phyloP scores from a whole-genome alignment of 129 eudicot genomes.

The Pseudognaphalium luteoalbum region DNA sequence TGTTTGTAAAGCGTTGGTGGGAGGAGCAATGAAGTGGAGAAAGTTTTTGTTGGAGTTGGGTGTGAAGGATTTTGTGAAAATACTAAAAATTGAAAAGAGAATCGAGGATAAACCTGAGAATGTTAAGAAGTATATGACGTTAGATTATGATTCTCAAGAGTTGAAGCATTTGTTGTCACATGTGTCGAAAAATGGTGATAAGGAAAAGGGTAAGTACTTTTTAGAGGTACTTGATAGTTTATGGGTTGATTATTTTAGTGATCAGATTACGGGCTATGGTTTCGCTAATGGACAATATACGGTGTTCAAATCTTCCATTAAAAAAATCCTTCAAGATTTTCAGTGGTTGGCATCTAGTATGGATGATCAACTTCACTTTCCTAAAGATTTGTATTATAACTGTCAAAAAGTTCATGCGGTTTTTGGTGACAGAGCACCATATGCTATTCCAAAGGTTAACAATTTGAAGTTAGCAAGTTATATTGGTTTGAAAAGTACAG shows the following conservation, averaged over 20 bases:
- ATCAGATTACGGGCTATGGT: slow-evolving; percentile 40
- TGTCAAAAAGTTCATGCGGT: slow-evolving; percentile 39
- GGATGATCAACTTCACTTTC: slow-evolving; percentile 52
- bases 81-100: slow-evolving; percentile 26
- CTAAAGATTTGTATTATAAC: slow-evolving; percentile 56
- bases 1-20: slow-evolving; percentile 25
- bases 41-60: slow-evolving; percentile 60
- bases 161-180: slow-evolving; percentile 39
- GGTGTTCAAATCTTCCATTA: background rate
- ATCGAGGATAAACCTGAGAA: too few relatives aligned
- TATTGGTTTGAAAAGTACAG: background rate
- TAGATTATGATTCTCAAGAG: slow-evolving; percentile 28
- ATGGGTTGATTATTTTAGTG: slow-evolving; percentile 61
- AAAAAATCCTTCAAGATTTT: background rate
- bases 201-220: slow-evolving; percentile 48
- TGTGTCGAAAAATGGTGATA: slow-evolving; percentile 40
- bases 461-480: slow-evolving; percentile 39
- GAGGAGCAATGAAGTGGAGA: slow-evolving; percentile 42
- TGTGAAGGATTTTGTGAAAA: slow-evolving; percentile 59
- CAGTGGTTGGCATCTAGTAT: slow-evolving; percentile 42
- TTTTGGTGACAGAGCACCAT: background rate
- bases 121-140: too few relatives aligned
- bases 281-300: background rate
- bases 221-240: slow-evolving; percentile 61
- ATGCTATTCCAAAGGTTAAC: slow-evolving; percentile 20